Percentiles rank a stretch among this genome's conserved stretches.
phyloP scores from a whole-genome alignment of 768 basidiomycete genomes.

The Lentinus tigrinus region DNA sequence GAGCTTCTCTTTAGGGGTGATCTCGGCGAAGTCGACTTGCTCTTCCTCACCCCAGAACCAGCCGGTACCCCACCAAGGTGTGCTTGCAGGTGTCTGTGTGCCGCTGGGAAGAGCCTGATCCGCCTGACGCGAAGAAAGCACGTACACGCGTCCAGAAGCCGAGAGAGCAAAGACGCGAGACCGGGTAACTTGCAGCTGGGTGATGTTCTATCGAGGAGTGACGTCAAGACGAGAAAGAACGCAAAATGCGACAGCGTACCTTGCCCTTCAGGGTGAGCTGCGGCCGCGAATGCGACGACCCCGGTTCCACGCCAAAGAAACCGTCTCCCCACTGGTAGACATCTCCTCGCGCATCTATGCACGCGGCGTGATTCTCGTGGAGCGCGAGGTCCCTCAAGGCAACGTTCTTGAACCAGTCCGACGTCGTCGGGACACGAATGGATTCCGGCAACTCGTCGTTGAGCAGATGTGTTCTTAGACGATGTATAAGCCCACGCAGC shows the following conservation, averaged over 20 bases:
- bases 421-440: constrained; percentile 50
- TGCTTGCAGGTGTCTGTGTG: constrained; percentile 41
- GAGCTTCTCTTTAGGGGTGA: constrained; percentile 57
- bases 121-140: constrained; percentile 51
- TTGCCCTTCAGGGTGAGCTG: constrained; percentile 62
- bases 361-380: constrained; percentile 66
- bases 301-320: constrained; percentile 40
- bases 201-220: constrained; percentile 57
- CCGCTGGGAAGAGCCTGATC: constrained; percentile 45
- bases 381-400: constrained; percentile 74
- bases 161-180: constrained; percentile 76
- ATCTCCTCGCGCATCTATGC: constrained; percentile 76
- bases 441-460: constrained; percentile 36
- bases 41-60: constrained; percentile 58
- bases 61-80: constrained; percentile 60
- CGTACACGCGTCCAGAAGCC: constrained; percentile 71
- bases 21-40: constrained; percentile 55
- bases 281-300: constrained; percentile 36
- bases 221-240: too few species aligned
- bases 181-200: constrained; percentile 57
- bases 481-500: constrained; percentile 22
- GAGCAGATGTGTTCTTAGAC: constrained; percentile 45
- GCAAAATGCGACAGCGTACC: constrained; percentile 36
- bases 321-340: constrained; percentile 83
- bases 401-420: constrained; percentile 60